Conservation (phyloP, 805 yeast genomes). For the Yamadazyma endophytica region DNA sequence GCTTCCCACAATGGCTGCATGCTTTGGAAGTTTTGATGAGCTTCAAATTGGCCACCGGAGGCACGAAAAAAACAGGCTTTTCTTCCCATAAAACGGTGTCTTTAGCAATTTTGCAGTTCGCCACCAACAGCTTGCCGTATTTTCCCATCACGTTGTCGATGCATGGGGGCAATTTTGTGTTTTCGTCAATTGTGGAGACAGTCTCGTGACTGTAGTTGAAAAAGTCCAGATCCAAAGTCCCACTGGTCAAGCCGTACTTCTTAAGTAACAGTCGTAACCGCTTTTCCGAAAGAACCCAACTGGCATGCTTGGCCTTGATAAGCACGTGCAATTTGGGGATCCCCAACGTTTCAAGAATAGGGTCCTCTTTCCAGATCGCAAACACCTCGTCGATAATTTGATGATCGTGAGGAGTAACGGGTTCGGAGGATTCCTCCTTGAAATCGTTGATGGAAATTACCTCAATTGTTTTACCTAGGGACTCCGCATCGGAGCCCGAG, state of each 20-base stretch:
- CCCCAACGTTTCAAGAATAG: slow-evolving; percentile 56
- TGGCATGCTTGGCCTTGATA: slow-evolving; percentile 48
- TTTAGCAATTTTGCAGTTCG: slow-evolving; percentile 41
- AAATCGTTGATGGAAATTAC: slow-evolving; percentile 35
- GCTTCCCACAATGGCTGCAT: slow-evolving; percentile 68
- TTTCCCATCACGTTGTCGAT: no score
- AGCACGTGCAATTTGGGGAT: slow-evolving; percentile 47
- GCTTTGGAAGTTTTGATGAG: slow-evolving; percentile 60
- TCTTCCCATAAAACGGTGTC: slow-evolving; percentile 64
- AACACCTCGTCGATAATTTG: slow-evolving; percentile 60
- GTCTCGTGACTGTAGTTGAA: no score
- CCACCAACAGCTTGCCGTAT: slow-evolving; percentile 65
- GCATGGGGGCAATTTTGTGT: no score
- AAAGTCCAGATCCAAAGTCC: no score
- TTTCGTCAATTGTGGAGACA: no score
- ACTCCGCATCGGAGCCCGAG: slow-evolving; percentile 3
- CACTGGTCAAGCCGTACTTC: slow-evolving; percentile 47
- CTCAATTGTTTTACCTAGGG: slow-evolving; percentile 21
- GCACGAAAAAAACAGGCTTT: slow-evolving; percentile 52
- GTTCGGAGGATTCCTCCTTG: slow-evolving; percentile 15
- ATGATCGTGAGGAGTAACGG: slow-evolving; percentile 50
- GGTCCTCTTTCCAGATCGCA: slow-evolving; percentile 64
- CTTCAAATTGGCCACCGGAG: slow-evolving; percentile 63
- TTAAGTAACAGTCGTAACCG: slow-evolving; percentile 52
- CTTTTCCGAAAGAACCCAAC: slow-evolving; percentile 62